A percentile compares a stretch with the other conserved stretches of the same genome.
Conservation (phyloP, 2,329 filamentous ascomycete genomes). For the Ophiocordyceps camponoti-floridani region DNA sequence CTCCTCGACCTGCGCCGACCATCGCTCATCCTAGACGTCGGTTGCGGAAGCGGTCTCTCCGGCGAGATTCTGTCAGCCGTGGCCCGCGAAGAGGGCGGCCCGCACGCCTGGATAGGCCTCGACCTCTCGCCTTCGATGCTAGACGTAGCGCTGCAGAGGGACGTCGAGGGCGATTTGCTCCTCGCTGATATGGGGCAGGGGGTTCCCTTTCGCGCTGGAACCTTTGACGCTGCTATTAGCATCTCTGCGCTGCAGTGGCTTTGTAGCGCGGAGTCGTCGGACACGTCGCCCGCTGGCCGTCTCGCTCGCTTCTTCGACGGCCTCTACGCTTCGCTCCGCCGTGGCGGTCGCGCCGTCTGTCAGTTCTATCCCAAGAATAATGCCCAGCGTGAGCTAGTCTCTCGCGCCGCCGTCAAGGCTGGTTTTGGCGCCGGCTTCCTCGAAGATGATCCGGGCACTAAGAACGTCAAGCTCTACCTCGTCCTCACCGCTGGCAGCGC, state of each 20-base stretch:
- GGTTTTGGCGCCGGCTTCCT: slow-evolving; percentile 90
- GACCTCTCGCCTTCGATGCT: slow-evolving; percentile 93
- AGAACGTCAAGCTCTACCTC: slow-evolving; percentile 91
- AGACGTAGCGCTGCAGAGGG: slow-evolving; percentile 79
- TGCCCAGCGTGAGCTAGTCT: slow-evolving; percentile 81
- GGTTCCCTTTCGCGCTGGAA: slow-evolving; percentile 78
- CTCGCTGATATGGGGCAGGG: slow-evolving; percentile 92
- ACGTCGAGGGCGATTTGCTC: slow-evolving; percentile 85
- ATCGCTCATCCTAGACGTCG: slow-evolving; percentile 87
- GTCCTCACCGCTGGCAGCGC: slow-evolving; percentile 72
- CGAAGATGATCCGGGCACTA: slow-evolving; percentile 90
- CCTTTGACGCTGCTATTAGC: slow-evolving; percentile 87
- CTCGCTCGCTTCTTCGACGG: slow-evolving; percentile 82
- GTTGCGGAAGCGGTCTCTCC: slow-evolving; percentile 85
- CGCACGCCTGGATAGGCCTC: slow-evolving; percentile 95
- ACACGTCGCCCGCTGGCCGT: slow-evolving; percentile 63
- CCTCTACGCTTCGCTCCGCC: slow-evolving; percentile 64
- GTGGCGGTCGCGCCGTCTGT: slow-evolving; percentile 80
- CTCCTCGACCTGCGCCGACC: slow-evolving; percentile 67
- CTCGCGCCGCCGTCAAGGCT: slow-evolving; percentile 72
- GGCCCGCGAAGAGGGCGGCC: slow-evolving; percentile 52
- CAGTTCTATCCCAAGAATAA: slow-evolving; percentile 99
- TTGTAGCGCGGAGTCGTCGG: slow-evolving; percentile 82
- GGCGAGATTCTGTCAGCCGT: slow-evolving; percentile 81
- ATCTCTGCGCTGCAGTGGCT: slow-evolving; percentile 98